Conservation (phyloP, 306 rosid species). For the Cicer bijugum region DNA sequence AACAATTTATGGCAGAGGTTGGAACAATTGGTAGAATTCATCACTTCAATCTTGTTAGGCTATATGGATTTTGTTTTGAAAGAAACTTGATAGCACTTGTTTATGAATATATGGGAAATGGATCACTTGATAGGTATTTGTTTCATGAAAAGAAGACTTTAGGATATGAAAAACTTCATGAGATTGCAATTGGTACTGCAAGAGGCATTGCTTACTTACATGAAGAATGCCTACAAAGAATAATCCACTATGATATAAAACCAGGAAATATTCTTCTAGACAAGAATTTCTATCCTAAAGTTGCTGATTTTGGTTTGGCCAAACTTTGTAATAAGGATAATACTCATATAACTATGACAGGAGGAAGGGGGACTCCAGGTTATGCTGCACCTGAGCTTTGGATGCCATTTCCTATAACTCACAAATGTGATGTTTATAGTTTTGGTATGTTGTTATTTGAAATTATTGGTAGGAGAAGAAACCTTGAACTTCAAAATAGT, state of each 20-base stretch:
- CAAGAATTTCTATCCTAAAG: slow-evolving; percentile 49
- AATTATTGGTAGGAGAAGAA: slow-evolving; percentile 56
- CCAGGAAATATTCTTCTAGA: slow-evolving; percentile 63
- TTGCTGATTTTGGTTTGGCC: slow-evolving; percentile 65
- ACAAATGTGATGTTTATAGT: slow-evolving; percentile 63
- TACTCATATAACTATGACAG: slow-evolving; percentile 51
- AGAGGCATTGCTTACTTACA: slow-evolving; percentile 56
- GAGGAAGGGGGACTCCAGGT: slow-evolving; percentile 63
- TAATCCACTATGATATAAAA: slow-evolving; percentile 64
- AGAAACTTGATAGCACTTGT: slow-evolving; percentile 52
- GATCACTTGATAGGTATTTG: slow-evolving; percentile 56
- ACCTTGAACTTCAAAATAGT: slow-evolving; percentile 34
- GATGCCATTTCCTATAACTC: slow-evolving; percentile 55
- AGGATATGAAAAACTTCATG: slow-evolving; percentile 51
- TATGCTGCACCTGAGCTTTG: slow-evolving; percentile 63
- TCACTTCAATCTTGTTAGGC: slow-evolving; percentile 58
- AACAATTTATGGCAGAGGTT: slow-evolving; percentile 53
- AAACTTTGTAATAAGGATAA: slow-evolving; percentile 51
- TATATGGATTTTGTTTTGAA: slow-evolving; percentile 58
- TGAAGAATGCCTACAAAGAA: slow-evolving; percentile 58
- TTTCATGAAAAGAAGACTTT: slow-evolving; percentile 43
- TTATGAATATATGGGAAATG: slow-evolving; percentile 55
- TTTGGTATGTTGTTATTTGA: slow-evolving; percentile 63
- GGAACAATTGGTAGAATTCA: slow-evolving; percentile 47
- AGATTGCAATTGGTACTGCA: slow-evolving; percentile 60